Percentiles rank a stretch among this genome's conserved stretches.
Conservation (phyloP, 2,329 filamentous ascomycete species). For the Thermothelomyces thermophilus region DNA sequence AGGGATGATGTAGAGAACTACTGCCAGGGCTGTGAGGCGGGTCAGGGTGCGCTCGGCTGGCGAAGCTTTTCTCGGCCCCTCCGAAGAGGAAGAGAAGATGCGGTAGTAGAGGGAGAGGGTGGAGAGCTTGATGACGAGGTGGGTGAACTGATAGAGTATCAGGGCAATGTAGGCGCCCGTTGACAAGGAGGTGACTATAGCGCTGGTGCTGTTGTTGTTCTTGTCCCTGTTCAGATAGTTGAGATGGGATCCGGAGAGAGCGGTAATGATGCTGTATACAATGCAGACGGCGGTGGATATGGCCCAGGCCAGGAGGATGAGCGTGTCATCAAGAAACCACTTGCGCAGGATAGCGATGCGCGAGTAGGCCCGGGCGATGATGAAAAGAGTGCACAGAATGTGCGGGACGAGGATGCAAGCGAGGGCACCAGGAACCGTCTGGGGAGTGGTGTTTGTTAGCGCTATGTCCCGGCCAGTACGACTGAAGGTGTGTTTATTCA, state of each 20-base stretch:
- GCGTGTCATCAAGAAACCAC: conserved; percentile 32
- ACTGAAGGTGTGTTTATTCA: not conserved
- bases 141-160: conserved; percentile 34
- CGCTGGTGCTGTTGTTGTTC: not conserved
- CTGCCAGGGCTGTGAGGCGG: conserved; percentile 12
- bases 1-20: conserved; percentile 30
- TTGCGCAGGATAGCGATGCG: conserved; percentile 28
- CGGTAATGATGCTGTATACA: conserved; percentile 22
- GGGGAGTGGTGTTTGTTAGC: not conserved
- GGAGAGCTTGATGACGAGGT: conserved; percentile 35
- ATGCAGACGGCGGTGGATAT: conserved; percentile 30
- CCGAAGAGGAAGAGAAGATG: conserved; percentile 30
- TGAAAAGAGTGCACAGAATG: conserved; percentile 29
- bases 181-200: not conserved
- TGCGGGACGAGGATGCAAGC: conserved; percentile 31
- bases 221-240: not conserved
- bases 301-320: conserved; percentile 29
- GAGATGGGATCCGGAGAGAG: not conserved
- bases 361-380: conserved; percentile 27
- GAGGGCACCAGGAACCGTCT: conserved; percentile 25
- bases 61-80: too few relatives aligned
- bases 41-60: not conserved
- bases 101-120: conserved; percentile 36
- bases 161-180: conserved; percentile 30
- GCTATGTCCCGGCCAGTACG: not conserved